Percentiles rank a stretch among this genome's conserved stretches.
phyloP scores from a whole-genome alignment of 2,329 filamentous ascomycete species.

The Neofusicoccum parvum region DNA sequence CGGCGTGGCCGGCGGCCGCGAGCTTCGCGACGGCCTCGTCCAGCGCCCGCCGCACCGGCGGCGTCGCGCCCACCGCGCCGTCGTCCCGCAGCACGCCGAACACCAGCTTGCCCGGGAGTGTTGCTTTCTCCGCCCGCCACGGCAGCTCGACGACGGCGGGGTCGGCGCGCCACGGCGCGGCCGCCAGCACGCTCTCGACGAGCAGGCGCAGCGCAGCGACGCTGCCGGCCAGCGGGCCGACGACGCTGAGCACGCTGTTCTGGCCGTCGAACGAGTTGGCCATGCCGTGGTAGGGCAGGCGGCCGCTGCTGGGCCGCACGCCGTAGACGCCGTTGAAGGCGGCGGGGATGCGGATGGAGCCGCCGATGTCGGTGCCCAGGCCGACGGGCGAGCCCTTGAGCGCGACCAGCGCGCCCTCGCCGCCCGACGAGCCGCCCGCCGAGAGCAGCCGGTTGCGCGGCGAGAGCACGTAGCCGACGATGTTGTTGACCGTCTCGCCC shows the following conservation, averaged over 20 bases:
- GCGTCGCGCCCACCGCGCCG: conserved; percentile 4
- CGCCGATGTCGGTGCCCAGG: conserved; percentile 62
- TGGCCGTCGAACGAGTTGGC: conserved; percentile 68
- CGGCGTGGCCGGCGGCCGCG: conserved; percentile 32
- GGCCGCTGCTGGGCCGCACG: conserved; percentile 56
- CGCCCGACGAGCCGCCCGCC: conserved; percentile 61
- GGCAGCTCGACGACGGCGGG: conserved; percentile 67
- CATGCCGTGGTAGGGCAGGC: conserved; percentile 49
- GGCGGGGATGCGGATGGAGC: conserved; percentile 61
- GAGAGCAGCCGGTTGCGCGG: conserved; percentile 58
- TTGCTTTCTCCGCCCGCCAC: conserved; percentile 56
- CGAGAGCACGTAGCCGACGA: conserved; percentile 61
- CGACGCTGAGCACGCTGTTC: conserved; percentile 62
- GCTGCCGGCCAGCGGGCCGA: conserved; percentile 64
- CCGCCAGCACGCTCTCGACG: conserved; percentile 58
- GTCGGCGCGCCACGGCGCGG: conserved; percentile 67
- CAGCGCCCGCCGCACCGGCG: conserved; percentile 32
- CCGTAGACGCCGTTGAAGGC: conserved; percentile 62
- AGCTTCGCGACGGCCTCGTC: conserved; percentile 31
- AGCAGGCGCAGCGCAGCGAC: conserved; percentile 57
- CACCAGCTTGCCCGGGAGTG: conserved; percentile 45
- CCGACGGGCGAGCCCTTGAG: conserved; percentile 57
- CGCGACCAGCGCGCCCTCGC: conserved; percentile 60
- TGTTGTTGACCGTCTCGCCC: conserved; percentile 64
- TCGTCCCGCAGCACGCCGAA: conserved; percentile 29